Evolutionary conservation across 164 flowering plant species (phyloP).

Genomic region (Amborella trichopoda): DNA sequence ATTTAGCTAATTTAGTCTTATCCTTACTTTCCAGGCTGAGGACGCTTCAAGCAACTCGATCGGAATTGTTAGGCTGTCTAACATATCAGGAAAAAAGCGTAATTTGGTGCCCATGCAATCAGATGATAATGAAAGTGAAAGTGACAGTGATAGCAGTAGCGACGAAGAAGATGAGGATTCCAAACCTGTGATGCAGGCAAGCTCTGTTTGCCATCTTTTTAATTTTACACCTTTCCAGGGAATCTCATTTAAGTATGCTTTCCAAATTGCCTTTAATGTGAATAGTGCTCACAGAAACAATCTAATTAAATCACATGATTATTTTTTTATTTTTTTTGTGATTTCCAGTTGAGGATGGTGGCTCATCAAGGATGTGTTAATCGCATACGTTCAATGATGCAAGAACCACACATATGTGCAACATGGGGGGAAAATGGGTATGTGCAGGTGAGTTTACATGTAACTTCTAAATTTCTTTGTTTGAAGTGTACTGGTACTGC

Average conservation of each 20-base stretch:
- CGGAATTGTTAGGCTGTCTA: conserved; percentile 63
- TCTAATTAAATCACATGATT: neutral
- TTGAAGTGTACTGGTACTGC: too few relatives aligned
- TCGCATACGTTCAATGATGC: conserved; percentile 83
- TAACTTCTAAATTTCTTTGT: neutral
- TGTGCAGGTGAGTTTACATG: conserved; percentile 63
- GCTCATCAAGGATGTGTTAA: conserved; percentile 84
- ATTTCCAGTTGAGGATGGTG: conserved; percentile 60
- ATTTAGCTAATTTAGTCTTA: neutral
- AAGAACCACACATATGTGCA: conserved; percentile 87
- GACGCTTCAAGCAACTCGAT: conserved; percentile 60
- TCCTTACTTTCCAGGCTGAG: conserved; percentile 52
- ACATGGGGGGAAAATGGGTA: conserved; percentile 87
- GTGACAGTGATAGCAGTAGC: conserved; percentile 55
- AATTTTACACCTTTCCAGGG: neutral
- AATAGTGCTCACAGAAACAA: too few relatives aligned
- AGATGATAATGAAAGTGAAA: conserved; percentile 35
- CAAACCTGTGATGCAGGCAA: conserved; percentile 71
- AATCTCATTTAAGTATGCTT: neutral
- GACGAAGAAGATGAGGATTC: conserved; percentile 53
- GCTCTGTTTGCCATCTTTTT: neutral
- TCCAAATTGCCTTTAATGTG: neutral
- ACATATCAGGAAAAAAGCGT: conserved; percentile 73
- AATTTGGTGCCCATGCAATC: conserved; percentile 40
- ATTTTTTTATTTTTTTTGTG: neutral